A percentile compares a stretch with the other conserved stretches of the same genome.
phyloP scores from a whole-genome alignment of 148 eudicot genomes.

The Fallopia convolvulus region DNA sequence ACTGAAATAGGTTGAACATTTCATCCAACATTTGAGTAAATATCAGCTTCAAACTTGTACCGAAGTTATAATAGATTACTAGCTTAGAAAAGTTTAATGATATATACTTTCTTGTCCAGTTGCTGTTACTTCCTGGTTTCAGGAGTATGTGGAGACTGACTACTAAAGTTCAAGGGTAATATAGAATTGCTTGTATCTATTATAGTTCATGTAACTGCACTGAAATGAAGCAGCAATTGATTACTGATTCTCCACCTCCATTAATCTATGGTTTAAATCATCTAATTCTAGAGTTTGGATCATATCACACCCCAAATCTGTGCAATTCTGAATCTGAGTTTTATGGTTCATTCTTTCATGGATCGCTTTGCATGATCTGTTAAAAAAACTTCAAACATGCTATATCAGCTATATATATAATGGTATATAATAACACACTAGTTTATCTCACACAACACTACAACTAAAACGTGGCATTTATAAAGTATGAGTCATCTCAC shows the following conservation, averaged over 20 bases:
- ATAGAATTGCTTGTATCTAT: background rate
- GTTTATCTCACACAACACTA: too few species aligned
- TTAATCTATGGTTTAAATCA: background rate
- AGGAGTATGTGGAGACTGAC: background rate
- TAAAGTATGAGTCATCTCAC: too few species aligned
- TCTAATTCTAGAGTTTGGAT: too few species aligned
- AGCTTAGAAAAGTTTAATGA: background rate
- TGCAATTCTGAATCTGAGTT: background rate
- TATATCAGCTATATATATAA: too few species aligned
- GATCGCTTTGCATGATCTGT: background rate
- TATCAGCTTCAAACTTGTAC: constrained; percentile 5
- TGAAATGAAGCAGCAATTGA: background rate
- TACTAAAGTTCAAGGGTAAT: background rate
- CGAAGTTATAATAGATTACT: background rate
- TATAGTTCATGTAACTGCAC: background rate
- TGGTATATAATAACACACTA: too few species aligned
- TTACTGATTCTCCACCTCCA: background rate
- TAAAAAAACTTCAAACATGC: too few species aligned
- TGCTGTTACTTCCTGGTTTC: background rate
- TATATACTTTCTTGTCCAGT: background rate
- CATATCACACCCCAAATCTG: too few species aligned
- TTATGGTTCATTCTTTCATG: background rate
- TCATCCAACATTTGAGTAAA: constrained; percentile 8
- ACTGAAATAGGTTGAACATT: constrained; percentile 9
- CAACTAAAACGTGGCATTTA: too few species aligned